These are phyloP conservation scores for Metschnikowia anglica DNA, from an alignment of 805 yeast genomes.

Conservation along the genomic window DNA sequence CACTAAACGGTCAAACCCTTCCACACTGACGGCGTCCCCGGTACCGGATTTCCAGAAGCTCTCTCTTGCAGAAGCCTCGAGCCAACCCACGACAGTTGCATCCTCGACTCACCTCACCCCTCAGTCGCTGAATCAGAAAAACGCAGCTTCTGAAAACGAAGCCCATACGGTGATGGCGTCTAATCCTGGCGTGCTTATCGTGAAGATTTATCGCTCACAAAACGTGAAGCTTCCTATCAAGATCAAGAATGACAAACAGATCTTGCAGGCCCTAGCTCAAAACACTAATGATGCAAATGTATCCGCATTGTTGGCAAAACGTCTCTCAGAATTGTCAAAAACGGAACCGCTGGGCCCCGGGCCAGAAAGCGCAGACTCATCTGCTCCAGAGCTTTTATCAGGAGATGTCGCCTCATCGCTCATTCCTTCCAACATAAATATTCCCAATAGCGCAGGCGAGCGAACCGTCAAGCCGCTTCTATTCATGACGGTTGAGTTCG, in stretches of 20 bases:
- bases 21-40: constrained; percentile 10
- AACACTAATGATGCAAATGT: constrained; percentile 40
- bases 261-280: constrained; percentile 62
- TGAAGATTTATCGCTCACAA: constrained; percentile 70
- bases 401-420: constrained; percentile 35
- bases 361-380: constrained; percentile 9
- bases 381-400: constrained; percentile 27
- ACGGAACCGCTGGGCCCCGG: constrained; percentile 10
- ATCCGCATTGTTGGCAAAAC: constrained; percentile 12
- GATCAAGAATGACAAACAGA: constrained; percentile 61
- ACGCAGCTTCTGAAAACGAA: background rate
- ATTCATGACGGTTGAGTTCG: constrained; percentile 88
- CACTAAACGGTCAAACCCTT: constrained; percentile 7
- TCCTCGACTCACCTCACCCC: constrained; percentile 5
- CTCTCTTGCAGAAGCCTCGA: constrained; percentile 9
- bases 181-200: constrained; percentile 71
- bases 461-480: constrained; percentile 64
- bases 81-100: constrained; percentile 9
- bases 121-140: constrained; percentile 4
- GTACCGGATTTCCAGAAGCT: constrained; percentile 15
- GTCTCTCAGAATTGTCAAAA: constrained; percentile 14
- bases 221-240: constrained; percentile 70
- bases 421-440: constrained; percentile 52
- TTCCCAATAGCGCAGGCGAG: constrained; percentile 47
- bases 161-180: constrained; percentile 20